These are phyloP conservation scores for Solanum hybrid DNA, from an alignment of 305 asterid species.

Conservation along the genomic window DNA sequence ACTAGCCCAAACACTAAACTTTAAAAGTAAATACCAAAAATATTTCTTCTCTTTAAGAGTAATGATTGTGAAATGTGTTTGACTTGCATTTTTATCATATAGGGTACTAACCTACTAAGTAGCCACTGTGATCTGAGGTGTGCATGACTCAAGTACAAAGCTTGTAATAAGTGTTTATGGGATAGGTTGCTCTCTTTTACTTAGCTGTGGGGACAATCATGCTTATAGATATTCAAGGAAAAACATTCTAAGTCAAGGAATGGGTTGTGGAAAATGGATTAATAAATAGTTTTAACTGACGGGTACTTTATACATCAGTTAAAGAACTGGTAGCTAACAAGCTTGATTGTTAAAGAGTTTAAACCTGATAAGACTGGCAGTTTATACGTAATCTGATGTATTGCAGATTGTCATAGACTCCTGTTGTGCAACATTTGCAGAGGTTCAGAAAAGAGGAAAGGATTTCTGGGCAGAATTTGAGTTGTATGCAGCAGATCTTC, in stretches of 20 bases:
- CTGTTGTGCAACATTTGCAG: conserved; percentile 92
- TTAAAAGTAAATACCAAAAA: not conserved
- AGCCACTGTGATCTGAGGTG: not conserved
- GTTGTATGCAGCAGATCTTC: conserved; percentile 81
- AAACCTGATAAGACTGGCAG: not conserved
- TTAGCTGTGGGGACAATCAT: not conserved
- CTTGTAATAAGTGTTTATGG: not conserved
- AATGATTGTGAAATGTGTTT: not conserved
- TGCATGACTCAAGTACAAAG: not conserved
- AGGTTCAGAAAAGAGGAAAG: conserved; percentile 82
- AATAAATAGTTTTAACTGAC: not conserved
- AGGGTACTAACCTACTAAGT: not conserved
- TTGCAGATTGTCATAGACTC: conserved; percentile 75
- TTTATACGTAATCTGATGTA: conserved; percentile 1
- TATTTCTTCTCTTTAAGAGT: not conserved
- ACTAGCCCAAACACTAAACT: not conserved
- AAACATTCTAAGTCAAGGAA: not conserved
- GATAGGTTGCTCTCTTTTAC: not conserved
- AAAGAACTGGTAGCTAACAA: not conserved
- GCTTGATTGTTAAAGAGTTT: not conserved
- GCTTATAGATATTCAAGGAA: not conserved
- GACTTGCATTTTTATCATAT: not conserved
- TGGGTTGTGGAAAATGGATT: not conserved
- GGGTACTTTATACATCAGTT: not conserved
- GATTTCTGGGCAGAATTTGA: conserved; percentile 92